phyloP scores from a whole-genome alignment of 2,329 filamentous ascomycete species.

The Fusarium ambrosium region DNA sequence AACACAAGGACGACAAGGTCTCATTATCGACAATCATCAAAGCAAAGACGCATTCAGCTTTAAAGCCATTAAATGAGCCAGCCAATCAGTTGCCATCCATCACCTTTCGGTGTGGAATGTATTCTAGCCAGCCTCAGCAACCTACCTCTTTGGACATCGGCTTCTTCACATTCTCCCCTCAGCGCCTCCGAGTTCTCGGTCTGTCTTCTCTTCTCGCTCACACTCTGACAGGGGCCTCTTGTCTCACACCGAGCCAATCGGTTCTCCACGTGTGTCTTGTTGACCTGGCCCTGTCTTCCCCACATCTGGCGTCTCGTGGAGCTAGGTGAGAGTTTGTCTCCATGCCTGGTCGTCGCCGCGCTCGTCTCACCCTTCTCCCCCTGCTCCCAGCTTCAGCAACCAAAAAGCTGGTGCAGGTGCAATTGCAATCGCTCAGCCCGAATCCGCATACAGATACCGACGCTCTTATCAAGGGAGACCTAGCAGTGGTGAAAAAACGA shows the following conservation, averaged over 20 bases:
- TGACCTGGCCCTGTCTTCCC: constrained; percentile 11
- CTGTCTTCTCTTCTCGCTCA: constrained; percentile 23
- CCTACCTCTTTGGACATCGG: constrained; percentile 20
- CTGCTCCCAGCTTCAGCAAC: neutral
- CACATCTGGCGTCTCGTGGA: constrained; percentile 6
- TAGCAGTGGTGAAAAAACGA: neutral
- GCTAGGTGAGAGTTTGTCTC: constrained; percentile 3
- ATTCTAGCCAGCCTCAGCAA: constrained; percentile 19
- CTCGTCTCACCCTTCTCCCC: constrained; percentile 6
- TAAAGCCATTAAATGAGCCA: neutral
- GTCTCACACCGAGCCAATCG: constrained; percentile 30
- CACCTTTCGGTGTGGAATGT: constrained; percentile 25
- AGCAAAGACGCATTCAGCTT: neutral
- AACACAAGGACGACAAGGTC: constrained; percentile 18
- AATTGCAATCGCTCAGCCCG: neutral
- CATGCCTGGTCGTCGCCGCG: constrained; percentile 1
- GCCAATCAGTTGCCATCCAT: constrained; percentile 8
- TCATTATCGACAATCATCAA: constrained; percentile 2
- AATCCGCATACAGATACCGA: neutral
- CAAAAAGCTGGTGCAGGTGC: neutral
- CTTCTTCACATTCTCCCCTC: constrained; percentile 20
- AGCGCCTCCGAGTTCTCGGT: neutral
- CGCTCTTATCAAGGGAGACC: neutral
- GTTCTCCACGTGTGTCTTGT: constrained; percentile 39
- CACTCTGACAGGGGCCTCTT: constrained; percentile 26